Base-by-base conservation (phyloP, 805 yeast genomes). In the Yamadazyma philogaea region DNA sequence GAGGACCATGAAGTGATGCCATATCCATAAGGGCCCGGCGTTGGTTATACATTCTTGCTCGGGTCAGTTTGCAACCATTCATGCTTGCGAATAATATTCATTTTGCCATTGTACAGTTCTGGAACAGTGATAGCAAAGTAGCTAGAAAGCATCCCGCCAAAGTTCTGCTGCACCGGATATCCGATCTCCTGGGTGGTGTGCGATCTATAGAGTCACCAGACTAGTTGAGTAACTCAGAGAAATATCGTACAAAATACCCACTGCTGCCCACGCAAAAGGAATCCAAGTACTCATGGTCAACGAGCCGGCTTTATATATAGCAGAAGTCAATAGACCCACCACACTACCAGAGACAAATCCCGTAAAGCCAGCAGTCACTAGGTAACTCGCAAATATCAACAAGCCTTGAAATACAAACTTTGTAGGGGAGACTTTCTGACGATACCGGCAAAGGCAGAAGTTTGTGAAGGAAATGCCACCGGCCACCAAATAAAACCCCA, bases 221-320 rank as follows among this genome's bases (percentile, higher is more conserved):
- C 58, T 75, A 46, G 79, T 72, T 44, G 85, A 78, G 57, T 84
- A 87, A 5, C 86, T 75, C 7, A 82, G 75, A 26, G 83, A 69
- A 27, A 87, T 72, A 56, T 84, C 79, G 60, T 77, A 85, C 33
- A 88, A 56, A 5, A 86, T 72, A 51, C 80, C 81, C 4, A 84
- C 75, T 2, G 84, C 61, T 0, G 81, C 95, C 79, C 90, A 87
- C 42, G 84, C 76, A 50, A 91, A 74, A 0, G 99, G 98, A 6
- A 91, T 79, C 99, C 99, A 91, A 0, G 97, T 87, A 10, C 95
- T 83, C 95, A 93, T 87, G 17, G 84, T 77, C 53, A 91, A 79
- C 18, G 84, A 72, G 0, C 96, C 96, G 0, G 95, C 81, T 42
- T 75, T 70, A 64, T 90, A 90, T 6, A 89, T 75, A 1, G 88